Percentiles rank a stretch among this genome's conserved stretches.
Conservation (phyloP, 805 yeast genomes). For the Cyberlindnera bimundalis region DNA sequence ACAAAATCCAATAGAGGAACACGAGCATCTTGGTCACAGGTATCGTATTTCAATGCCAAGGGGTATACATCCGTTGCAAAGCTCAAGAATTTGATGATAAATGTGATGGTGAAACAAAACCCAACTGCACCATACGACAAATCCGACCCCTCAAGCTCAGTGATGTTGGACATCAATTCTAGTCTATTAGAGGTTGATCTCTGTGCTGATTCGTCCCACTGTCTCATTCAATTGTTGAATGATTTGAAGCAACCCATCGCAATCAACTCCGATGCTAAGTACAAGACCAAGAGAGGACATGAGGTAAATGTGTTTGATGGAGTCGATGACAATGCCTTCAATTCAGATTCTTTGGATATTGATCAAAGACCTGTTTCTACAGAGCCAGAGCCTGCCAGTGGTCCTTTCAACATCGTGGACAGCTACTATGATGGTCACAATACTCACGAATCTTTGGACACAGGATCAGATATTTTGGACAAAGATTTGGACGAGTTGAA, state of each 20-base stretch:
- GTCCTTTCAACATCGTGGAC: constrained; percentile 24
- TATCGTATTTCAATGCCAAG: constrained; percentile 36
- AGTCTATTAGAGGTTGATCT: constrained; percentile 49
- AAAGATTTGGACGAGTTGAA: constrained; percentile 30
- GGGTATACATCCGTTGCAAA: constrained; percentile 57
- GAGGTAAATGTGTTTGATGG: constrained; percentile 40
- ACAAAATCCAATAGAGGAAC: constrained; percentile 24
- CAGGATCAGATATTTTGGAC: constrained; percentile 27
- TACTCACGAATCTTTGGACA: neutral
- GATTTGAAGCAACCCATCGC: constrained; percentile 70
- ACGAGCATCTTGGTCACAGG: constrained; percentile 37
- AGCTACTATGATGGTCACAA: constrained; percentile 19
- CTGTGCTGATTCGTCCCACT: constrained; percentile 84
- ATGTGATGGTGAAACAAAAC: constrained; percentile 23
- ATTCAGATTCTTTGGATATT: neutral
- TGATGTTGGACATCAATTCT: constrained; percentile 41
- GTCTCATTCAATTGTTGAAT: constrained; percentile 60
- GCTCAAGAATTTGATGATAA: constrained; percentile 31
- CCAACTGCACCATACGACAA: constrained; percentile 26
- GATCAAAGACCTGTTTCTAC: neutral
- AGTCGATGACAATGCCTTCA: constrained; percentile 34
- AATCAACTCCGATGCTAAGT: constrained; percentile 59
- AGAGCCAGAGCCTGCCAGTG: neutral
- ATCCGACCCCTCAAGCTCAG: constrained; percentile 27
- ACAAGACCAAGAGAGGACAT: constrained; percentile 32